Evolutionary conservation across 148 eudicot genomes (phyloP).

Genomic region (Persicaria maculosa): DNA sequence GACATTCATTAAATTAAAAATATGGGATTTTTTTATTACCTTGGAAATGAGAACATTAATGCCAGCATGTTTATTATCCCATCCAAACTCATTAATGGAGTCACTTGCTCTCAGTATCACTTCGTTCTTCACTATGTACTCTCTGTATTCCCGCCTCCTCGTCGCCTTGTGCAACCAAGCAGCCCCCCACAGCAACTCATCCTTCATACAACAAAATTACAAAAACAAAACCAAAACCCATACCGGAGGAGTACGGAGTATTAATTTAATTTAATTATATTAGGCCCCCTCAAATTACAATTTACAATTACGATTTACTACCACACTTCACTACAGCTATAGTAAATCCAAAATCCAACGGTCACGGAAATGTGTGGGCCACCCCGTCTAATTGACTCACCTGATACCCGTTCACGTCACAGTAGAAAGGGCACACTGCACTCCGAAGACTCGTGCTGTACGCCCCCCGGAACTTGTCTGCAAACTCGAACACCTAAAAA

Average conservation of each 20-base stretch:
- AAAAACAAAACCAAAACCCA: neutral
- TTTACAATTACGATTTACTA: neutral
- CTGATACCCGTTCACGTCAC: constrained; percentile 85
- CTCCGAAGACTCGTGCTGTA: constrained; percentile 56
- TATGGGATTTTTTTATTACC: constrained; percentile 27
- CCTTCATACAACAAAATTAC: constrained; percentile 26
- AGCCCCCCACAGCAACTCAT: constrained; percentile 94
- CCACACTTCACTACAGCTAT: too few species aligned
- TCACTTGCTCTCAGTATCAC: constrained; percentile 75
- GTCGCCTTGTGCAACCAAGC: constrained; percentile 99
- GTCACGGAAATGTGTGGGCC: neutral
- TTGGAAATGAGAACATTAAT: constrained; percentile 88
- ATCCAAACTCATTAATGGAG: constrained; percentile 84
- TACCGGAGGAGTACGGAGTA: too few species aligned
- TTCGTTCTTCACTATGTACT: constrained; percentile 78
- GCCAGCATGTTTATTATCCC: constrained; percentile 99
- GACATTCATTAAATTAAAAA: too few species aligned
- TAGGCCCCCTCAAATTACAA: too few species aligned
- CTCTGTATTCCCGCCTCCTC: constrained; percentile 63
- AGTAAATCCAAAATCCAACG: neutral
- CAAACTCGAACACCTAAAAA: constrained; percentile 79
- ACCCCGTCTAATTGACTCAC: constrained; percentile 26
- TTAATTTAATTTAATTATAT: too few species aligned
- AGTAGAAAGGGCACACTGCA: constrained; percentile 85
- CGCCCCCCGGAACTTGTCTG: constrained; percentile 85